These are phyloP conservation scores for Tetrahymena malaccensis DNA, from an alignment of 73 alveolate genomes.

Conservation along the genomic window DNA sequence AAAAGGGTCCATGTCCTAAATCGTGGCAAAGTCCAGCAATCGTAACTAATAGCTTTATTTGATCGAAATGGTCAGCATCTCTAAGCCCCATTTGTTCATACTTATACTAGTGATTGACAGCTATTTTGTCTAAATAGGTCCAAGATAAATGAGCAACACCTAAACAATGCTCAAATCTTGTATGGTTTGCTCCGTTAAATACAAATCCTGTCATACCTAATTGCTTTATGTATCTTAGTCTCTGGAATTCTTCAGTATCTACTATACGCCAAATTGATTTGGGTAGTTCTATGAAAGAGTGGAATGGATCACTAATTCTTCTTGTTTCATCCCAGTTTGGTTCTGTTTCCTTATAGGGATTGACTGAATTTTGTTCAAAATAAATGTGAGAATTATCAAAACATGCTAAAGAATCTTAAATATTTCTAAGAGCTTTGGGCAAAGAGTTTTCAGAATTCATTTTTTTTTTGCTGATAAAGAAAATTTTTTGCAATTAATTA, in stretches of 20 bases:
- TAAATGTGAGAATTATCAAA: neutral
- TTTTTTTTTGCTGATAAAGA: too few species aligned
- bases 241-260: slow-evolving; percentile 21
- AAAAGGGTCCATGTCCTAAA: slow-evolving; percentile 87
- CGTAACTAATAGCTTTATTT: slow-evolving; percentile 62
- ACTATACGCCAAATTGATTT: slow-evolving; percentile 27
- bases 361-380: neutral
- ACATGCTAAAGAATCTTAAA: neutral
- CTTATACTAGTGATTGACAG: slow-evolving; percentile 34
- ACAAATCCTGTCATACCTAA: slow-evolving; percentile 26
- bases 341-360: neutral
- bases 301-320: slow-evolving; percentile 33
- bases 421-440: neutral
- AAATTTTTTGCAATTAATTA: too few species aligned
- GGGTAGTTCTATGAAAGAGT: slow-evolving; percentile 7
- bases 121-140: slow-evolving; percentile 51
- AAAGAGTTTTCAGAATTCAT: neutral
- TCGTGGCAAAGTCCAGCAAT: slow-evolving; percentile 85
- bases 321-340: neutral
- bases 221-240: slow-evolving; percentile 25
- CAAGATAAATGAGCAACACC: slow-evolving; percentile 82
- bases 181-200: slow-evolving; percentile 55
- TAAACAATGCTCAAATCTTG: slow-evolving; percentile 85
- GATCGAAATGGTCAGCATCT: neutral
- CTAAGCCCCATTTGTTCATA: slow-evolving; percentile 39